Evolutionary conservation across 139 green algal species (phyloP), one percentile per base, ranked within the genome.

Genomic region (Chlorella vulgaris): DNA sequence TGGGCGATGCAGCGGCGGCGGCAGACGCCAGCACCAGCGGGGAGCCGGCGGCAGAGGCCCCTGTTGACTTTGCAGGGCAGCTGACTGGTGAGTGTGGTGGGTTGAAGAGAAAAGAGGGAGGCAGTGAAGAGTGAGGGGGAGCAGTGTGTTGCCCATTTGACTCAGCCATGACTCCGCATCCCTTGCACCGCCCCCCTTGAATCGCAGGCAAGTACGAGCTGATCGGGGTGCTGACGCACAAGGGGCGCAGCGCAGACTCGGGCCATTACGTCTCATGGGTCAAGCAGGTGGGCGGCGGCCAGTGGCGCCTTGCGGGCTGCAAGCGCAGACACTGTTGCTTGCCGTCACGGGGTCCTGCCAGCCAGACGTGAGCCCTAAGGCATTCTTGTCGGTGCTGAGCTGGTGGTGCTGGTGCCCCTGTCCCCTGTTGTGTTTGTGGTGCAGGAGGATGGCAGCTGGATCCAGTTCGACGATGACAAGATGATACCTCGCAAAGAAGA

Each of bases 261-360:
- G 97, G 97, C 18, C 97, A 99, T 83, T 99, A 99, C 82, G 93
- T 98, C 7, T 85, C 93, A 18, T 99, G 96, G 96, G 90, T 96
- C 24, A 97, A 97, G 90, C 90, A 89, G 55, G 79, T 84, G 39
- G 15, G 77, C 3, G 21, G n/a, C 51, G 38, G 33, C 2, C 7
- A 15, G 65, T 47, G 65, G 2, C n/a, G 28, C 15, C 3, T 19
- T 31, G 31, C 26, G 21, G 62, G 26, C 19, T 28, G n/a, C n/a
- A n/a, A n/a, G n/a, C n/a, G n/a, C n/a, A n/a, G n/a, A n/a, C n/a
- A n/a, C n/a, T n/a, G n/a, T n/a, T n/a, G n/a, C n/a, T n/a, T n/a
- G n/a, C n/a, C n/a, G n/a, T n/a, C n/a, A n/a, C n/a, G n/a, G n/a
- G n/a, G n/a, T n/a, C n/a, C n/a, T n/a, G n/a, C n/a, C n/a, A n/a